Conservation (phyloP, 306 rosid genomes). For the Cucurbita argyrosperma region DNA sequence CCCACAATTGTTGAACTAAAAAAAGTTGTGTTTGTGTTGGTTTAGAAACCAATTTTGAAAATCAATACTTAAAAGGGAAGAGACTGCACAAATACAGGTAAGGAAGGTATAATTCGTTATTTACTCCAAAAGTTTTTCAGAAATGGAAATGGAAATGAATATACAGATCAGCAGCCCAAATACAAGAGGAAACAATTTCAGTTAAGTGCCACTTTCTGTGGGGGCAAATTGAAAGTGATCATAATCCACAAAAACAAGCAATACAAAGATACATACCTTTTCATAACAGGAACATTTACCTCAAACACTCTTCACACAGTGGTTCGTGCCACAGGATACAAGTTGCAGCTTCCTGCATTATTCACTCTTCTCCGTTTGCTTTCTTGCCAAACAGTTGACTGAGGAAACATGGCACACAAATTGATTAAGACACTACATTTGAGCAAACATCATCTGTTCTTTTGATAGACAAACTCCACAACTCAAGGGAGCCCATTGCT, state of each 20-base stretch:
- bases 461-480: constrained; percentile 51
- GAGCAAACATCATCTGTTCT: constrained; percentile 28
- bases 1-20: too few species aligned
- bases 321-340: constrained; percentile 89
- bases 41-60: too few species aligned
- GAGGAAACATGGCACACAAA: constrained; percentile 66
- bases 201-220: background rate
- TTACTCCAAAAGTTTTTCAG: background rate
- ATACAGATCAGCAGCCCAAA: background rate
- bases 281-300: constrained; percentile 14
- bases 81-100: too few species aligned
- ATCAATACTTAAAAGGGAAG: too few species aligned
- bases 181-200: background rate
- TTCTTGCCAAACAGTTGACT: constrained; percentile 68
- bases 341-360: constrained; percentile 37
- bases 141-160: background rate
- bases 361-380: constrained; percentile 24
- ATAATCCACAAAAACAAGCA: background rate
- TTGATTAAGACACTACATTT: constrained; percentile 29
- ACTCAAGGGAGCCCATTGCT: constrained; percentile 63
- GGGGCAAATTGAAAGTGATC: background rate
- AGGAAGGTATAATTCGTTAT: background rate
- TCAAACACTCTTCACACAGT: constrained; percentile 76
- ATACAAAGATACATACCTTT: background rate
- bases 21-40: too few species aligned